Percentiles rank a stretch among this genome's conserved stretches.
These are phyloP conservation scores for Tricholoma bakamatsutake DNA, from an alignment of 768 basidiomycete species.

Conservation along the genomic window DNA sequence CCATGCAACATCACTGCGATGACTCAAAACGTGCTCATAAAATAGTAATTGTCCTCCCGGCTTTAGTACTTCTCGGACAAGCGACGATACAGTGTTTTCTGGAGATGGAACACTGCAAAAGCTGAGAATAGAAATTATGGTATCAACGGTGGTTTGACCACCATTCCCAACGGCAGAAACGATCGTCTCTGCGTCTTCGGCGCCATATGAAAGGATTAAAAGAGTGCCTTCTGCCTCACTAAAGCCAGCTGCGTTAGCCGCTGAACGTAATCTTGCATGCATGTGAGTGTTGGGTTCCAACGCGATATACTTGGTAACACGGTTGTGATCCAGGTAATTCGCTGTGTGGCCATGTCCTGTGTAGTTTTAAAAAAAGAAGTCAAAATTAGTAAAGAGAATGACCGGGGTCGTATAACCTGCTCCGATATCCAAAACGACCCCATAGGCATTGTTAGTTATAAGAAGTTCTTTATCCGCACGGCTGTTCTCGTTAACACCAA, in stretches of 20 bases:
- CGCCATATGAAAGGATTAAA: conserved; percentile 56
- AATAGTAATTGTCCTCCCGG: conserved; percentile 62
- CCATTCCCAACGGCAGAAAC: conserved; percentile 23
- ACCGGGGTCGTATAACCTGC: conserved; percentile 3
- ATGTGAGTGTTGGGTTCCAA: conserved; percentile 65
- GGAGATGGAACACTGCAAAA: conserved; percentile 63
- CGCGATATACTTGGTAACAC: conserved; percentile 62
- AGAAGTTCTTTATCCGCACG: conserved; percentile 38
- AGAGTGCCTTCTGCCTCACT: conserved; percentile 43
- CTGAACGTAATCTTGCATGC: conserved; percentile 34
- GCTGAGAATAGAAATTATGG: conserved; percentile 58
- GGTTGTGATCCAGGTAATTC: conserved; percentile 42
- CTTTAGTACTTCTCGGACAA: conserved; percentile 49
- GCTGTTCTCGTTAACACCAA: conserved; percentile 38
- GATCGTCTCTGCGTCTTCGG: conserved; percentile 50
- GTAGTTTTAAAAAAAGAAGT: neutral
- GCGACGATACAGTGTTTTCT: conserved; percentile 35
- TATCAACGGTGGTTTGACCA: conserved; percentile 39
- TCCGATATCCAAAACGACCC: conserved; percentile 52
- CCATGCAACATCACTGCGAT: conserved; percentile 47
- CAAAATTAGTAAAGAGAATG: neutral
- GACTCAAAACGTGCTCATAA: conserved; percentile 66
- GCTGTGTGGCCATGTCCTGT: conserved; percentile 62
- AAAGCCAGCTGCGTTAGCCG: conserved; percentile 2
- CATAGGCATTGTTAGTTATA: conserved; percentile 48